Conservation (phyloP, 1,284 basidiomycete genomes). For the Tilletiaria anomala region DNA sequence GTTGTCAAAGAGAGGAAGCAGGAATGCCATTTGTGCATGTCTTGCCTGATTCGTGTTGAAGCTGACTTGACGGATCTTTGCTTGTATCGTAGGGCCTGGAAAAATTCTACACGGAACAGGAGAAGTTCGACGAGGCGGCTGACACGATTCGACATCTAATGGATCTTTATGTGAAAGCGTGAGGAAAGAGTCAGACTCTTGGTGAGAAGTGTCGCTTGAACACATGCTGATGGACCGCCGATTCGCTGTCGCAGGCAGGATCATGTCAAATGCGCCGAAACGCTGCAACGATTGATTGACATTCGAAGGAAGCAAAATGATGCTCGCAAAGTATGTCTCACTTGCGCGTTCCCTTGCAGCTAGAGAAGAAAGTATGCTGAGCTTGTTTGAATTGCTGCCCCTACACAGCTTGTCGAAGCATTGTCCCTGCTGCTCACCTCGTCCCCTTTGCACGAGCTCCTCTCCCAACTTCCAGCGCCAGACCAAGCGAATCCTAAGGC, state of each 20-base stretch:
- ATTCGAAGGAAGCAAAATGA: slow-evolving; percentile 49
- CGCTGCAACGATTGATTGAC: slow-evolving; percentile 60
- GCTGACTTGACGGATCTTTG: background rate
- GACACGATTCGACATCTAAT: slow-evolving; percentile 28
- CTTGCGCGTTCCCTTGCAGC: background rate
- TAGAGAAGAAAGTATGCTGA: background rate
- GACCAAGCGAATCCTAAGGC: slow-evolving; percentile 57
- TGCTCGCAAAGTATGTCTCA: too few species aligned
- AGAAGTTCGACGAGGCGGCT: slow-evolving; percentile 31
- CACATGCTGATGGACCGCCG: background rate
- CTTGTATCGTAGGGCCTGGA: slow-evolving; percentile 34
- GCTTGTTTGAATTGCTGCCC: background rate
- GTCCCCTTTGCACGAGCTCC: slow-evolving; percentile 53
- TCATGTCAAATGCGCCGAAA: slow-evolving; percentile 61
- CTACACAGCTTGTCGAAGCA: slow-evolving; percentile 30
- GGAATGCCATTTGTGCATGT: background rate
- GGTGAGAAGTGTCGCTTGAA: too few species aligned
- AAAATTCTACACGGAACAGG: slow-evolving; percentile 38
- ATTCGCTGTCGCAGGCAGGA: slow-evolving; percentile 55
- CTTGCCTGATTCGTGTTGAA: background rate
- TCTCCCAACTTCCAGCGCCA: slow-evolving; percentile 56
- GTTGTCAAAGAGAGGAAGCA: background rate
- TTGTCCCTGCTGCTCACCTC: slow-evolving; percentile 60
- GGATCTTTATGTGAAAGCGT: slow-evolving; percentile 25
- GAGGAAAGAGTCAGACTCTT: background rate